phyloP scores from a whole-genome alignment of 2,329 filamentous ascomycete genomes.

The Drechslera avenae region DNA sequence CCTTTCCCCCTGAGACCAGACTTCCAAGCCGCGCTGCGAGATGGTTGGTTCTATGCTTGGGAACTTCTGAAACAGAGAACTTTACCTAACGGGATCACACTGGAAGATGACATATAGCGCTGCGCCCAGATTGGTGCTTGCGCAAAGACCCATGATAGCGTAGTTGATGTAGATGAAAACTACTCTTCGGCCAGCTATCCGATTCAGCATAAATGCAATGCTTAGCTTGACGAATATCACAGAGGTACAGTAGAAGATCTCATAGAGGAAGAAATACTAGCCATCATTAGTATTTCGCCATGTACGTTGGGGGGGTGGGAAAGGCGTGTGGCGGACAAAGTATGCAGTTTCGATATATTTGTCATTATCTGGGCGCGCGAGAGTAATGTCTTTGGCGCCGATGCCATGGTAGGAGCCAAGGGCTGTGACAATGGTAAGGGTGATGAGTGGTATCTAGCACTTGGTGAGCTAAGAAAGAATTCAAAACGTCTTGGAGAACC shows the following conservation, averaged over 20 bases:
- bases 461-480: neutral
- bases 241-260: conserved; percentile 45
- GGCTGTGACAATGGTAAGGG: conserved; percentile 29
- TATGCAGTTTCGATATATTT: conserved; percentile 20
- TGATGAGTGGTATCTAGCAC: conserved; percentile 1
- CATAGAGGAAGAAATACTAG: conserved; percentile 48
- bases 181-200: conserved; percentile 38
- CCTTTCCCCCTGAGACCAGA: conserved; percentile 18
- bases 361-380: conserved; percentile 17
- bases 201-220: conserved; percentile 45
- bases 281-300: neutral
- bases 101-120: conserved; percentile 47
- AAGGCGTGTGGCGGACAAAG: conserved; percentile 18
- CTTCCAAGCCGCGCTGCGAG: conserved; percentile 18
- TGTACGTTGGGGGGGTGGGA: neutral
- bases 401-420: conserved; percentile 41
- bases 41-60: neutral
- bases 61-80: neutral
- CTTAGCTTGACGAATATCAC: conserved; percentile 47
- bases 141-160: conserved; percentile 37
- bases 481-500: neutral
- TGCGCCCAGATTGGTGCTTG: conserved; percentile 38
- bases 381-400: conserved; percentile 34
- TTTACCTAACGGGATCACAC: conserved; percentile 38
- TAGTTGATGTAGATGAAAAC: conserved; percentile 36